phyloP scores from a whole-genome alignment of 371 early-diverging fungal genomes.

The Mortierella sp. region DNA sequence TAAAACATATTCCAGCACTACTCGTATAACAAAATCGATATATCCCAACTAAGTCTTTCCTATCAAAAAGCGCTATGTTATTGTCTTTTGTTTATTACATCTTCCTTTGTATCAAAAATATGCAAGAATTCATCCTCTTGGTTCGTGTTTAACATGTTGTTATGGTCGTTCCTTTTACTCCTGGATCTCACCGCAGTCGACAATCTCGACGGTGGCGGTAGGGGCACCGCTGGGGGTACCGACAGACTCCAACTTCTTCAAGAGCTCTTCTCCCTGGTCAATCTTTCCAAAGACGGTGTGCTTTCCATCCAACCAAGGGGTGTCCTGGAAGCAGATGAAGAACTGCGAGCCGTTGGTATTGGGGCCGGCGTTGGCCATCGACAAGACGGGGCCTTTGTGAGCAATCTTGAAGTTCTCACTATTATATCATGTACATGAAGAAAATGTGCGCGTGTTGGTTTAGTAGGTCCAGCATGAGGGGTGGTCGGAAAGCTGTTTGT shows the following conservation, averaged over 20 bases:
- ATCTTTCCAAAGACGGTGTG: slow-evolving; percentile 99
- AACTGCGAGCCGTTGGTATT: slow-evolving; percentile 99
- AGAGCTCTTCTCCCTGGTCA: slow-evolving; percentile 83
- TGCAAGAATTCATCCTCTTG: neutral
- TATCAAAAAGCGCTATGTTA: no score
- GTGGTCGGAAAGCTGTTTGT: neutral
- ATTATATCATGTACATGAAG: slow-evolving; percentile 13
- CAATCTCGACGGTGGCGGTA: slow-evolving; percentile 75
- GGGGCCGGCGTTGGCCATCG: slow-evolving; percentile 97
- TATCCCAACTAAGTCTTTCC: no score
- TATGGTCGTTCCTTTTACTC: slow-evolving; percentile 31
- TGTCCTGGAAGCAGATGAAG: slow-evolving; percentile 90
- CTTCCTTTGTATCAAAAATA: neutral
- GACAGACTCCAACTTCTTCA: slow-evolving; percentile 82
- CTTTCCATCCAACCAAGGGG: slow-evolving; percentile 97
- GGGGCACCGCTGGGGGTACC: slow-evolving; percentile 82
- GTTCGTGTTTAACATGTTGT: neutral
- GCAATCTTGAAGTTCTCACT: slow-evolving; percentile 97
- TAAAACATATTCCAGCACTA: neutral
- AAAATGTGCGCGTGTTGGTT: slow-evolving; percentile 4
- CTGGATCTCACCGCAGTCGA: slow-evolving; percentile 85
- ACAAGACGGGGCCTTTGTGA: slow-evolving; percentile 74
- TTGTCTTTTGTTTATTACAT: neutral
- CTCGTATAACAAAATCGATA: neutral
- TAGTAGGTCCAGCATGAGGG: neutral